Evolutionary conservation across 768 basidiomycete species (phyloP).

Genomic region (Kwoniella sp.): DNA sequence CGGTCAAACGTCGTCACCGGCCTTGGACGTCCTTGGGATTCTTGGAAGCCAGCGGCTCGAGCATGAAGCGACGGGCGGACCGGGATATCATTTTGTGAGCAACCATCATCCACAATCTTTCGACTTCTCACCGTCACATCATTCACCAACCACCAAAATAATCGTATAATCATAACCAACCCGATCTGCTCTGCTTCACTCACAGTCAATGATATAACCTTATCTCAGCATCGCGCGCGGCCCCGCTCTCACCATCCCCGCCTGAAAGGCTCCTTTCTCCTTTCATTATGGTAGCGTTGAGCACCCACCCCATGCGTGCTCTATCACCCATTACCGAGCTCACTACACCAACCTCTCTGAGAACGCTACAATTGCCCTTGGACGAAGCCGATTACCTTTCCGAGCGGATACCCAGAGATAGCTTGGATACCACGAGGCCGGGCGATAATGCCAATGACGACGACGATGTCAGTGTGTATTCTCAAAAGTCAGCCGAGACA

Average conservation of each 20-base stretch:
- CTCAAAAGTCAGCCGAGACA: slow-evolving; percentile 7
- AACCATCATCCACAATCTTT: too few species aligned
- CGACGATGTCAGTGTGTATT: slow-evolving; percentile 24
- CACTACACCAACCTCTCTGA: slow-evolving; percentile 33
- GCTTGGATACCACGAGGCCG: not conserved
- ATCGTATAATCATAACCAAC: too few species aligned
- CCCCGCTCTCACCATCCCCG: not conserved
- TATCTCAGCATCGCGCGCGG: too few species aligned
- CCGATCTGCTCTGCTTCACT: too few species aligned
- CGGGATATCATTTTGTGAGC: too few species aligned
- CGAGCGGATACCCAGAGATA: slow-evolving; percentile 1
- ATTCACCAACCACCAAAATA: too few species aligned
- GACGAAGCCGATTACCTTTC: slow-evolving; percentile 16
- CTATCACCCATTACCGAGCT: slow-evolving; percentile 50
- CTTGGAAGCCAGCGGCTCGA: too few species aligned
- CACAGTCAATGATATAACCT: too few species aligned
- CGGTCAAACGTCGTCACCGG: not conserved
- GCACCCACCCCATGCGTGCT: slow-evolving; percentile 14
- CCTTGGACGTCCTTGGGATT: not conserved
- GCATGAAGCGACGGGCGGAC: too few species aligned
- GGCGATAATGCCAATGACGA: not conserved
- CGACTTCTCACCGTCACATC: too few species aligned
- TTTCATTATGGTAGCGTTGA: not conserved
- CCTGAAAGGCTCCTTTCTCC: not conserved
- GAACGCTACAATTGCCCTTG: slow-evolving; percentile 10